phyloP scores from a whole-genome alignment of 179 eudicot species.

The Sideroxylon spinosum region DNA sequence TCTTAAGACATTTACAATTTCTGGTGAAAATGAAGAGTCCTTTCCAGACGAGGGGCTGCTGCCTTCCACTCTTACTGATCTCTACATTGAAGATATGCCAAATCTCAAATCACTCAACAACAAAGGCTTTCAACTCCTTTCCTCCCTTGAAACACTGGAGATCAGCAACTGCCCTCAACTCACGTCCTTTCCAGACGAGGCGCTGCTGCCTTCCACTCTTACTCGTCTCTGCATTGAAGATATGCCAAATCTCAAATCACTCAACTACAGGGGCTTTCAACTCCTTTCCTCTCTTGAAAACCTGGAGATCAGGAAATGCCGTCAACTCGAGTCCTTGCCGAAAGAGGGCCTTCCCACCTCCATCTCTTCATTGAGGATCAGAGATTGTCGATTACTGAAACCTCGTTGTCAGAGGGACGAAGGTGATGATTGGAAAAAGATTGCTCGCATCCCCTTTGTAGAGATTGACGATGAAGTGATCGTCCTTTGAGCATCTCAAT shows the following conservation, averaged over 20 bases:
- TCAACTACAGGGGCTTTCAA: slow-evolving; percentile 13
- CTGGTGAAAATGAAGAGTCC: too few species aligned
- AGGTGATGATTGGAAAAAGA: too few species aligned
- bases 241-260: slow-evolving; percentile 11
- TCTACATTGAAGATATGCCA: too few species aligned
- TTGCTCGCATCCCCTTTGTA: too few species aligned
- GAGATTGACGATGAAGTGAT: neutral
- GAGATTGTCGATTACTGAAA: neutral
- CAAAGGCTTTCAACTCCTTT: too few species aligned
- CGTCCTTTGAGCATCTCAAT: neutral
- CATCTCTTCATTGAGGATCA: neutral
- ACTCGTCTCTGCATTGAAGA: neutral
- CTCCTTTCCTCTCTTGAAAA: slow-evolving; percentile 16
- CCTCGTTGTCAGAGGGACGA: neutral
- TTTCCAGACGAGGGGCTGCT: too few species aligned
- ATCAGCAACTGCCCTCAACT: too few species aligned
- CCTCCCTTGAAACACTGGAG: too few species aligned
- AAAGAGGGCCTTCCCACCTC: slow-evolving; percentile 17
- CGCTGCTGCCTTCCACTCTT: neutral
- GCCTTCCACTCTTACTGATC: too few species aligned
- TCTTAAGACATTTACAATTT: neutral
- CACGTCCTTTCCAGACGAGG: neutral
- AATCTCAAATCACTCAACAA: too few species aligned
- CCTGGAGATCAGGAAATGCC: neutral
- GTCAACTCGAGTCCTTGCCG: too few species aligned